Evolutionary conservation across 495 filamentous ascomycete species (phyloP).

Genomic region (Penicillium canariense): DNA sequence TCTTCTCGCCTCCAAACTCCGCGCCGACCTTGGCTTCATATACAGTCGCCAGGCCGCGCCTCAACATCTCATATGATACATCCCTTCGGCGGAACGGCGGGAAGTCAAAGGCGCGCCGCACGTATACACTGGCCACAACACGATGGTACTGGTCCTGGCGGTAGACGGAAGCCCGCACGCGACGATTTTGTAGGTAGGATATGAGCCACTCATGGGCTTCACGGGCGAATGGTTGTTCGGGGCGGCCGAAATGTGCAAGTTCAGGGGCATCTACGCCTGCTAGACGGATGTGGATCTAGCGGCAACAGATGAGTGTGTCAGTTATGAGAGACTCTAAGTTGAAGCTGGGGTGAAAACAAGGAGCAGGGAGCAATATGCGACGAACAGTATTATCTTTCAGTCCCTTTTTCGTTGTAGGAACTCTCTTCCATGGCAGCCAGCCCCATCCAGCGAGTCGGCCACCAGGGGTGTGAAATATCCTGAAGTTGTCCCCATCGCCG

Average conservation of each 20-base stretch:
- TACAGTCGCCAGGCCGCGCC: conserved; percentile 75
- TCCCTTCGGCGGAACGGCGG: conserved; percentile 62
- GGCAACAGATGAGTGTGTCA: not conserved
- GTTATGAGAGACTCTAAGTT: not conserved
- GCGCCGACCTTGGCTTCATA: conserved; percentile 88
- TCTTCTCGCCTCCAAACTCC: conserved; percentile 73
- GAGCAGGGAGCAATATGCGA: conserved; percentile 13
- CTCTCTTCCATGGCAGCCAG: conserved; percentile 72
- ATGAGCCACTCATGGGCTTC: conserved; percentile 81
- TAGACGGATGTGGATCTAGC: conserved; percentile 73
- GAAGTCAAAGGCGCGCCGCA: conserved; percentile 60
- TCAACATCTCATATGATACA: conserved; percentile 87
- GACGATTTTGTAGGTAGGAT: conserved; percentile 65
- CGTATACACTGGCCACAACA: conserved; percentile 80
- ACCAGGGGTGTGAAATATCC: conserved; percentile 90
- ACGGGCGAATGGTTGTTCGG: conserved; percentile 76
- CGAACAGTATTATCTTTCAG: conserved; percentile 75
- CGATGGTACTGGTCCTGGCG: conserved; percentile 88
- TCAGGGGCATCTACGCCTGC: conserved; percentile 94
- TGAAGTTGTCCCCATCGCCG: conserved; percentile 93
- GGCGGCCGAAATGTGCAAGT: conserved; percentile 83
- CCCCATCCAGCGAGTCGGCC: conserved; percentile 86
- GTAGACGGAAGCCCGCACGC: conserved; percentile 77
- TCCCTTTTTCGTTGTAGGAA: conserved; percentile 64
- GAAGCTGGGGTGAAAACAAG: not conserved